Conservation (phyloP, 441 rosid species). For the Capsella rubella region DNA sequence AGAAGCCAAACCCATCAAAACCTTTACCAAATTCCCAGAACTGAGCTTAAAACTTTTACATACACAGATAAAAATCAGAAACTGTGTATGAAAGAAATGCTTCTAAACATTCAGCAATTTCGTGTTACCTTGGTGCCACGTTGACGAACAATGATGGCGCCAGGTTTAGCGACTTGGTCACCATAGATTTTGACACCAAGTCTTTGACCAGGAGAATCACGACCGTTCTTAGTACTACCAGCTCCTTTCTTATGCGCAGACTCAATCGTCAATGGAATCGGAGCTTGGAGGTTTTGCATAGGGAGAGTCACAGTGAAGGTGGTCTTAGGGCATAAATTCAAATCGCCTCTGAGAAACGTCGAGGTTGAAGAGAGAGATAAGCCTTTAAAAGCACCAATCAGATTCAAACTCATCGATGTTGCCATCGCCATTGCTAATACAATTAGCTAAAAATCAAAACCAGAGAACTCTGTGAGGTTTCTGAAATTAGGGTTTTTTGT, state of each 20-base stretch:
- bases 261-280: constrained; percentile 69
- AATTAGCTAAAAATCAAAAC: not conserved
- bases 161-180: constrained; percentile 91
- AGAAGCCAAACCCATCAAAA: not conserved
- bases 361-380: constrained; percentile 67
- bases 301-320: constrained; percentile 55
- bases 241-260: constrained; percentile 99
- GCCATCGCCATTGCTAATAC: constrained; percentile 49
- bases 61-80: not conserved
- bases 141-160: constrained; percentile 91
- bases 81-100: not conserved
- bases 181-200: constrained; percentile 94
- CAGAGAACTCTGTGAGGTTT: not conserved
- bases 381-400: constrained; percentile 66
- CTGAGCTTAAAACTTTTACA: not conserved
- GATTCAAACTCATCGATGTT: constrained; percentile 54
- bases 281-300: constrained; percentile 45
- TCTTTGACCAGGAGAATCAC: constrained; percentile 84
- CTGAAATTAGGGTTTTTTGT: constrained; percentile 27
- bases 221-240: constrained; percentile 97
- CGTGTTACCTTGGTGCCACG: constrained; percentile 88
- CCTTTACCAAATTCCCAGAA: not conserved
- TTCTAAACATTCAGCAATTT: not conserved
- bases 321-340: constrained; percentile 39
- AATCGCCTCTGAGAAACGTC: constrained; percentile 66